phyloP scores from a whole-genome alignment of 1,284 basidiomycete species.

The Schizopora paradoxa region DNA sequence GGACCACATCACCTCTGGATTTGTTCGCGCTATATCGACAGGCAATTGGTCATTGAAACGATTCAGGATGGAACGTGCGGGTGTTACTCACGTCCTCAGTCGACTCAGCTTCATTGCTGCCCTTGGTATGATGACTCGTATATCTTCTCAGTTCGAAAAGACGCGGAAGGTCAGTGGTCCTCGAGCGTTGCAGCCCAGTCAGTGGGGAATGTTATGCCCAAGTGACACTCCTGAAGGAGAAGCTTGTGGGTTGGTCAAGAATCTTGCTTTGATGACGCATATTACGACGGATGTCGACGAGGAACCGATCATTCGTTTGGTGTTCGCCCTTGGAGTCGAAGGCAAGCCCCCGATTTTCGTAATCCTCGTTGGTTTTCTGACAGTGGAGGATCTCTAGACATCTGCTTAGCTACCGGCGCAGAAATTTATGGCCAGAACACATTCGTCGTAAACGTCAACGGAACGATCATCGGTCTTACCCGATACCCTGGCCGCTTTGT shows the following conservation, averaged over 20 bases:
- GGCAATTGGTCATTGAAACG: constrained; percentile 99
- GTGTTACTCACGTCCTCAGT: constrained; percentile 96
- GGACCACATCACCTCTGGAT: constrained; percentile 94
- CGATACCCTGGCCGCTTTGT: constrained; percentile 87
- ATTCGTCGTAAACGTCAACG: constrained; percentile 97
- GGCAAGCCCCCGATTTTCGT: constrained; percentile 40
- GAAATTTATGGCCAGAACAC: constrained; percentile 93
- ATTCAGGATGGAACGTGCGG: constrained; percentile 99
- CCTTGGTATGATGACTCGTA: constrained; percentile 99
- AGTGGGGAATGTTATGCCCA: constrained; percentile 99
- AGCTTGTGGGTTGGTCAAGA: constrained; percentile 98
- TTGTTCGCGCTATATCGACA: constrained; percentile 96
- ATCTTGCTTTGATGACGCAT: constrained; percentile 98
- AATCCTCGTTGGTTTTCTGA: constrained; percentile 17
- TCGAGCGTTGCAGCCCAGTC: constrained; percentile 93
- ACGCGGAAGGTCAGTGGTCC: constrained; percentile 98
- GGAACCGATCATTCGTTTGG: constrained; percentile 85
- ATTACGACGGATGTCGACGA: constrained; percentile 99
- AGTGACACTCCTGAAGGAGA: constrained; percentile 99
- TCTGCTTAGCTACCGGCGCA: constrained; percentile 86
- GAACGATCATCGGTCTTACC: constrained; percentile 92
- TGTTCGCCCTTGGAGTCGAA: constrained; percentile 95
- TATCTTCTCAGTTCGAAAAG: constrained; percentile 99
- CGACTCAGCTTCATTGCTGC: constrained; percentile 96
- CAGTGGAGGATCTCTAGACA: constrained; percentile 53